Conservation (phyloP, 192 early-diverging fungal species). For the Anaeromyces robustus region DNA sequence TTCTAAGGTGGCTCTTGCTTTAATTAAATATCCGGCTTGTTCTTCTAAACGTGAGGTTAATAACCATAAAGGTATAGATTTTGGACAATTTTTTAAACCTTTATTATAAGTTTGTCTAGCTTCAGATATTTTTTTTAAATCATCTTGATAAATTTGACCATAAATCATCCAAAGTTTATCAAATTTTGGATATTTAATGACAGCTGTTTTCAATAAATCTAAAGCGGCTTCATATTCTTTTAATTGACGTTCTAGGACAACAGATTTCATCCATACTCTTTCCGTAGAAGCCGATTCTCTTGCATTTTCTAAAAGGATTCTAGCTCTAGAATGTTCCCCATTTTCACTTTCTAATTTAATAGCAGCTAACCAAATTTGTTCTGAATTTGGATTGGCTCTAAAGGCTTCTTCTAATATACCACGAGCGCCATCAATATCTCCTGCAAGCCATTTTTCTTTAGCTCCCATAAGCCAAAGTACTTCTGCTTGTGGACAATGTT, state of each 20-base stretch:
- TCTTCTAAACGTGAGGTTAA: conserved; percentile 67
- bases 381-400: conserved; percentile 75
- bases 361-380: conserved; percentile 88
- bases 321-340: conserved; percentile 58
- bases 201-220: conserved; percentile 41
- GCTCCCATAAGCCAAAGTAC: conserved; percentile 93
- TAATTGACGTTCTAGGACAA: conserved; percentile 66
- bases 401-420: conserved; percentile 73
- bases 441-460: conserved; percentile 80
- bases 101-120: conserved; percentile 58
- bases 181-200: conserved; percentile 52
- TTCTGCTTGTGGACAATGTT: conserved; percentile 79
- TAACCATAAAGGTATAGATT: conserved; percentile 65
- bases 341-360: conserved; percentile 92
- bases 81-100: conserved; percentile 63
- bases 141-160: conserved; percentile 56
- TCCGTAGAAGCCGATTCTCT: conserved; percentile 57
- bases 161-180: conserved; percentile 92
- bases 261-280: conserved; percentile 91
- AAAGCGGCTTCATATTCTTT: conserved; percentile 40
- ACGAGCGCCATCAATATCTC: conserved; percentile 69
- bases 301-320: conserved; percentile 55
- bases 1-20: conserved; percentile 72
- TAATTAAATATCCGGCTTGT: conserved; percentile 36
- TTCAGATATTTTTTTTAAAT: conserved; percentile 30